Evolutionary conservation across 1,284 basidiomycete species (phyloP).

Genomic region (Rhodotorula sp.): DNA sequence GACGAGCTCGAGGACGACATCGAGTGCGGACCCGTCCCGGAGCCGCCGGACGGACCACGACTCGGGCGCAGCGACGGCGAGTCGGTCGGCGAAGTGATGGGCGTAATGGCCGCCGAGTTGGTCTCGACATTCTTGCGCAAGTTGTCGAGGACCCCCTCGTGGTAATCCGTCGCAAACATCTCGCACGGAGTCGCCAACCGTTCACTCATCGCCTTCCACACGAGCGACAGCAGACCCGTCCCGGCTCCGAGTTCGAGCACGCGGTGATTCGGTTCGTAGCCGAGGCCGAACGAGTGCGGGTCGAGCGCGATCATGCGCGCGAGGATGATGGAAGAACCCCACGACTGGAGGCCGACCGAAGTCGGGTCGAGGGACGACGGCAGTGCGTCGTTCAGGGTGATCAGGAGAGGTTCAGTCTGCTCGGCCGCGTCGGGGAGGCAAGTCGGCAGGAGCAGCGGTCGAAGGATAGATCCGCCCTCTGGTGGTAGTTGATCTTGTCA

Average conservation of each 20-base stretch:
- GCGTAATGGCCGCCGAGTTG: slow-evolving; percentile 54
- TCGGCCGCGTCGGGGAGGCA: slow-evolving; percentile 21
- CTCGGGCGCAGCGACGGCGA: slow-evolving; percentile 15
- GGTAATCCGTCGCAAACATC: slow-evolving; percentile 64
- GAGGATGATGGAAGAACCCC: slow-evolving; percentile 81
- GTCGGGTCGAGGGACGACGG: slow-evolving; percentile 70
- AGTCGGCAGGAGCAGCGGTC: slow-evolving; percentile 36
- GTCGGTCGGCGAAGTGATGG: slow-evolving; percentile 9
- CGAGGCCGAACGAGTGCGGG: slow-evolving; percentile 58
- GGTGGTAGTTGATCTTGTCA: background rate
- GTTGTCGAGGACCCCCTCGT: slow-evolving; percentile 71
- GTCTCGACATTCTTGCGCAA: slow-evolving; percentile 64
- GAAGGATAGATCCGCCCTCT: slow-evolving; percentile 35
- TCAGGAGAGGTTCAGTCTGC: slow-evolving; percentile 37
- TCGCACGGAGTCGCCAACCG: slow-evolving; percentile 15
- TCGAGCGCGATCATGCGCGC: slow-evolving; percentile 68
- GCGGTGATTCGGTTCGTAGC: slow-evolving; percentile 47
- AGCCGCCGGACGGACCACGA: background rate
- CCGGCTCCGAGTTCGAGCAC: slow-evolving; percentile 83
- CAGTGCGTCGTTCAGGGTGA: slow-evolving; percentile 69
- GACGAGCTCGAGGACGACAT: slow-evolving; percentile 14
- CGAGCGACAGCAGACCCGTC: slow-evolving; percentile 66
- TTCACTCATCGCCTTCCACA: slow-evolving; percentile 39
- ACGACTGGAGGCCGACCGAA: slow-evolving; percentile 83
- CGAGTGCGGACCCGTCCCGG: background rate